A percentile compares a stretch with the other conserved stretches of the same genome.
These are phyloP conservation scores for Mucor irregularis DNA, from an alignment of 371 early-diverging fungal genomes.

Conservation along the genomic window DNA sequence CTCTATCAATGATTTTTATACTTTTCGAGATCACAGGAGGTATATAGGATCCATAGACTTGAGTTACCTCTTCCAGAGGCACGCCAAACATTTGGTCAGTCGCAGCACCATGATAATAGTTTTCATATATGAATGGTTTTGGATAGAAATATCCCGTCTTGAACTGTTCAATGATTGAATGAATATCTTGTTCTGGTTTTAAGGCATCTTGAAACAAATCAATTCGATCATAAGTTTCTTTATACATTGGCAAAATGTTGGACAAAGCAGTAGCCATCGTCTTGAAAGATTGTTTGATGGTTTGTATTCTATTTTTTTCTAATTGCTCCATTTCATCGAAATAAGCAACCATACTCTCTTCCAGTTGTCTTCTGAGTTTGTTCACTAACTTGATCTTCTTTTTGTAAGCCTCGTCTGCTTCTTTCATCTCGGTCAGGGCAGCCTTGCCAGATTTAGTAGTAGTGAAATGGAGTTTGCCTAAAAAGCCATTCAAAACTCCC, in stretches of 20 bases:
- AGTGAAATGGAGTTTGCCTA: not conserved
- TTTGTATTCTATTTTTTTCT: constrained; percentile 52
- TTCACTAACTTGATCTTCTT: constrained; percentile 60
- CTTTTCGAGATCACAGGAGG: constrained; percentile 64
- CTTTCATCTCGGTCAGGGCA: constrained; percentile 33
- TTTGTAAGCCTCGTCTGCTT: constrained; percentile 61
- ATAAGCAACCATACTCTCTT: constrained; percentile 60
- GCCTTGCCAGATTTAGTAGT: no score
- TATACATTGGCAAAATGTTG: constrained; percentile 53
- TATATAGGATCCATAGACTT: constrained; percentile 52
- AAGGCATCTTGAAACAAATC: constrained; percentile 72
- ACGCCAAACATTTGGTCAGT: constrained; percentile 77
- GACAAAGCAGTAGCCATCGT: constrained; percentile 64
- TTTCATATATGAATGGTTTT: constrained; percentile 67
- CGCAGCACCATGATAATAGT: constrained; percentile 61
- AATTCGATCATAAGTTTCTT: constrained; percentile 60
- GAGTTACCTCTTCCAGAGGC: constrained; percentile 65
- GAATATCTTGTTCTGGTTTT: constrained; percentile 75
- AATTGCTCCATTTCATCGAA: constrained; percentile 60
- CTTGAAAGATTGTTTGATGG: constrained; percentile 63
- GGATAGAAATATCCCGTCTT: constrained; percentile 73
- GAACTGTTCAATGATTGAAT: constrained; percentile 73
- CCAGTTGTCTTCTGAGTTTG: constrained; percentile 56
- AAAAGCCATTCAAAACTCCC: not conserved
- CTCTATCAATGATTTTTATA: constrained; percentile 33